Base-by-base conservation (phyloP, 305 asterid genomes). In the Solanum aculeatissimum region DNA sequence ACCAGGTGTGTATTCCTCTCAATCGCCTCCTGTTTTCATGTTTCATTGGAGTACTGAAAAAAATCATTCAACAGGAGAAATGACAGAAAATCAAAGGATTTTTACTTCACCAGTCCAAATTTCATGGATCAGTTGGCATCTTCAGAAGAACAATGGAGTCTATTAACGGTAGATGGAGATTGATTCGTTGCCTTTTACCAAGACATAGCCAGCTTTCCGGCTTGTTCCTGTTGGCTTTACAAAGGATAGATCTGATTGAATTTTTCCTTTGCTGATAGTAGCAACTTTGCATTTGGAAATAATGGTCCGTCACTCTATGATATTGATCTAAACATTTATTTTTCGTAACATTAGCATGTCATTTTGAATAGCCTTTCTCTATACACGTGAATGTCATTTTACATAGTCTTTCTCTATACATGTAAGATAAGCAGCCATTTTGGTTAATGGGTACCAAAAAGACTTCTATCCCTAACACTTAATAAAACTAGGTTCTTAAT, bases 1-100 rank as follows among this genome's bases (percentile, higher is more conserved):
- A 96, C 97, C 65, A 84, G 97, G 98, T 94, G 63, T 40, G 77
- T 42, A 21, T 81, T 21, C 9, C 10, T 19, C 40, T 62, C 27
- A 43, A 14, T 45, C 23, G 49, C 21, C 45, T 60, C 43, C 58
- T 62, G 77, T 60, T 18, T 29, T 65, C 60, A 23, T 65, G 40
- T 49, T 23, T 62, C 77, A 58, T 81, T 62, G 15, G 55, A 43
- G 29, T 62, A 21, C 74, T 45, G 58, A 65, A 81, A 25, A 27
- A 62, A 43, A 43, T 42, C 47, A 15, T 29, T 27, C 35, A n/a
- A 81, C 77, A 81, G 84, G 75, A 81, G 42, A 81, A 42, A 40
- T 81, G 77, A 42, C 57, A 40, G 43, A 47, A 43, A 47, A 42
- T 23, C 77, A 7, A 81, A 62, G 77, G 32, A 62, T 43, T 18